Base-by-base conservation (phyloP, 192 early-diverging fungal genomes). In the Lobosporangium transversale region DNA sequence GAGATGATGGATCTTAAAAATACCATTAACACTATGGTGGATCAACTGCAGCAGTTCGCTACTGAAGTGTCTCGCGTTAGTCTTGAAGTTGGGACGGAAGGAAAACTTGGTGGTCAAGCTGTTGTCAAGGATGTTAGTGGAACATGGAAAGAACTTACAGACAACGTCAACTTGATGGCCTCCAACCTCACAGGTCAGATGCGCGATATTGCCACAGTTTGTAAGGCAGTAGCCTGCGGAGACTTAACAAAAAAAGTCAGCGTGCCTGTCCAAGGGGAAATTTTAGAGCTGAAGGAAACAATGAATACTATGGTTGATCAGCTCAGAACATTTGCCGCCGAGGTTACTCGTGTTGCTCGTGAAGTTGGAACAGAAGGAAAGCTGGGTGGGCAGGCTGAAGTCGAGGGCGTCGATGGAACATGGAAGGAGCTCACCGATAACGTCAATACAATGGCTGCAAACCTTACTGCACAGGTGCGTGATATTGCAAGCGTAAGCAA, bases 1-100 rank as follows among this genome's bases (percentile, higher is more conserved):
- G 89, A 91, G 69, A 86, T 91, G 76, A 75, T 68, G 9, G 85
- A 87, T 26, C 68, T 91, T 1, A 91, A 91, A 44, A 55, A 70
- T 14, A 91, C 87, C 1, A 83, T 91, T 8, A 91, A 91, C 58
- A 78, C 60, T 9, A 88, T 89, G 84, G 87, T 89, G 17, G 87
- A 84, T 26, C 89, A 90, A 53, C 81, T 90, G 2, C 78, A 70
- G 15, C 79, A 81, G 23, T 91, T 91, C 58, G 85, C 89, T 0
- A 71, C 81, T 15, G 89, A 91, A 33, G 89, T 91, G 0, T 75
- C 84, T 2, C 87, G 89, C 37, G 89, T 91, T 1, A 83, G 83
- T 20, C 70, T 79, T 17, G 86, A 88, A 52, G 89, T 90, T 42
- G 89, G 89, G 1, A 88, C 86, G 0, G 87, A 88, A 17, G 89